These are phyloP conservation scores for Pistacia integerrima DNA, from an alignment of 345 rosid species.

Conservation along the genomic window DNA sequence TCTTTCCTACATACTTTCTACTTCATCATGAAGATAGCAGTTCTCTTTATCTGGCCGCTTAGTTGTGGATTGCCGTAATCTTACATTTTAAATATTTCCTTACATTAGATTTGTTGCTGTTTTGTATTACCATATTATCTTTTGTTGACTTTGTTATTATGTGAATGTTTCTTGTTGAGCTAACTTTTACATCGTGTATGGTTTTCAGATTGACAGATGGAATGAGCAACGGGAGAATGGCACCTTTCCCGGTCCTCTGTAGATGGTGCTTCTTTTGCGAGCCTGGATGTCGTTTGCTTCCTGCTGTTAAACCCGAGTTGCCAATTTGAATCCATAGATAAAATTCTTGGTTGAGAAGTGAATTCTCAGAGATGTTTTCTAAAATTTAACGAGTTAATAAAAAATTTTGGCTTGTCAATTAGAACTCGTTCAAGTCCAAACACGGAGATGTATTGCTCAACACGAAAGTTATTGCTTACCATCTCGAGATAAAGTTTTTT, in stretches of 20 bases:
- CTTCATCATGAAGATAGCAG: not conserved
- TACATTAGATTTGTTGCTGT: not conserved
- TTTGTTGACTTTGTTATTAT: not conserved
- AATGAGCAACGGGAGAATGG: constrained; percentile 98
- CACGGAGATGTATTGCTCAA: constrained; percentile 12
- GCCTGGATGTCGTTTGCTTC: not conserved
- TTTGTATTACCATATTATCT: not conserved
- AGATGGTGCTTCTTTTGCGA: constrained; percentile 32
- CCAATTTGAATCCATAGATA: not conserved
- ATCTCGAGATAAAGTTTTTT: constrained; percentile 13
- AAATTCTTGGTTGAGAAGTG: constrained; percentile 27
- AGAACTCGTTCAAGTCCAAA: constrained; percentile 23
- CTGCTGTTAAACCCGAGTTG: constrained; percentile 16
- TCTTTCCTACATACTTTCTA: not conserved
- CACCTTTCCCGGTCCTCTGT: constrained; percentile 96
- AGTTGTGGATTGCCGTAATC: not conserved
- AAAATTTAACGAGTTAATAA: constrained; percentile 30
- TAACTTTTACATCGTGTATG: not conserved
- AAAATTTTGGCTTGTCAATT: constrained; percentile 31
- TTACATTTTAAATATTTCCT: not conserved
- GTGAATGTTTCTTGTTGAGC: not conserved
- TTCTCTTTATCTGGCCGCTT: not conserved
- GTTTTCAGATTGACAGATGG: constrained; percentile 77
- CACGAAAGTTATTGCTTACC: not conserved
- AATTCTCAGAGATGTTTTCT: constrained; percentile 30